A percentile compares a stretch with the other conserved stretches of the same genome.
Conservation (phyloP, 2,329 filamentous ascomycete genomes). For the Hymenoscyphus occultus region DNA sequence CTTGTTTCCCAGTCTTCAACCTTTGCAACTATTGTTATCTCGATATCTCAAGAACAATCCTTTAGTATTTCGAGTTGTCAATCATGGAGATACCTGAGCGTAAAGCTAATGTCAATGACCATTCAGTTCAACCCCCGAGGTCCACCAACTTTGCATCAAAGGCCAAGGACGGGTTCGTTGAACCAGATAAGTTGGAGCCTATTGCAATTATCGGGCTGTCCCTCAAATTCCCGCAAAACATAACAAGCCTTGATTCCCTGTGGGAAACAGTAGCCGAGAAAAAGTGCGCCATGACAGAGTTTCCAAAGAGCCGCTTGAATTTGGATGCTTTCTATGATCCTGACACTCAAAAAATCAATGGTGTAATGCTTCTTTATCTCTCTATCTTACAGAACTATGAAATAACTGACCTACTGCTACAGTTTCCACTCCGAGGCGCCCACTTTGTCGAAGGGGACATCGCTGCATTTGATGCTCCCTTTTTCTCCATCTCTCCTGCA, state of each 20-base stretch:
- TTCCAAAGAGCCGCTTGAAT: constrained; percentile 43
- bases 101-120: no score
- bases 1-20: no score
- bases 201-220: constrained; percentile 52
- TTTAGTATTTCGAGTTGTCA: no score
- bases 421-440: background rate
- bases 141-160: no score
- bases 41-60: no score
- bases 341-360: background rate
- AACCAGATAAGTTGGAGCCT: constrained; percentile 2
- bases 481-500: constrained; percentile 39
- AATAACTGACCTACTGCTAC: background rate
- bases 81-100: no score
- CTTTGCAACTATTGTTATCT: no score
- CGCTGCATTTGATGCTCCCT: constrained; percentile 39
- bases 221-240: constrained; percentile 50
- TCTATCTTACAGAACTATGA: background rate
- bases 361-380: no score
- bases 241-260: constrained; percentile 54
- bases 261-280: constrained; percentile 75
- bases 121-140: no score
- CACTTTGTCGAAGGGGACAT: constrained; percentile 38
- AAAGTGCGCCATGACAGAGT: constrained; percentile 50
- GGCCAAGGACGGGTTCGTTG: no score
- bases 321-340: constrained; percentile 42